A percentile compares a stretch with the other conserved stretches of the same genome.
Evolutionary conservation across 805 yeast genomes (phyloP).

Genomic region (Yarrowia sp.): DNA sequence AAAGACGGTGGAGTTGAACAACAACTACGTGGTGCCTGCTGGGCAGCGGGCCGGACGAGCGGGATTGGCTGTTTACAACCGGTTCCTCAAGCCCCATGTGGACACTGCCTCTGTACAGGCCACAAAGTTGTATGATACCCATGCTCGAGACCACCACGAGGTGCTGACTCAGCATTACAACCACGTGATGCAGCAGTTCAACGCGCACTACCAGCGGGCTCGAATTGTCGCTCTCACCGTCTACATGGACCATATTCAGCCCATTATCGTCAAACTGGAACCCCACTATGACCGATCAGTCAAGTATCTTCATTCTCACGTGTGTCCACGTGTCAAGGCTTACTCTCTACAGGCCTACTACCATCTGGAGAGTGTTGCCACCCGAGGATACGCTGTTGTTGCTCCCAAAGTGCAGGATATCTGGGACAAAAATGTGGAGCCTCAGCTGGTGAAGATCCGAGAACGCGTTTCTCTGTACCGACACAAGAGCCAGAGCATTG

Average conservation of each 20-base stretch:
- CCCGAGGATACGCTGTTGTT: constrained; percentile 2
- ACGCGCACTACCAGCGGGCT: background rate
- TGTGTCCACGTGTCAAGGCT: constrained; percentile 28
- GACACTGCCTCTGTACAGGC: background rate
- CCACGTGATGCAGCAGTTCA: background rate
- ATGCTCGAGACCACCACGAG: constrained; percentile 3
- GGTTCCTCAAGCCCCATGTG: constrained; percentile 25
- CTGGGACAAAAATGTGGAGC: constrained; percentile 33
- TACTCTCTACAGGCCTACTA: background rate
- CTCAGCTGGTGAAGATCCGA: constrained; percentile 34
- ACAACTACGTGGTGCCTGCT: constrained; percentile 22
- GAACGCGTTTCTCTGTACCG: constrained; percentile 31
- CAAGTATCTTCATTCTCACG: background rate
- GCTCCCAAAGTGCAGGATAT: constrained; percentile 30
- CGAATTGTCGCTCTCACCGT: background rate
- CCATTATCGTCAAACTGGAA: constrained; percentile 17
- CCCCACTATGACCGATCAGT: constrained; percentile 28
- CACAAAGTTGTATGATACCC: background rate
- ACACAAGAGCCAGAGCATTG: constrained; percentile 10
- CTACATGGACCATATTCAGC: constrained; percentile 29
- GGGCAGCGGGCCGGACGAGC: constrained; percentile 3
- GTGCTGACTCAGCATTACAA: background rate
- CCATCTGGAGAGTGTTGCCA: background rate
- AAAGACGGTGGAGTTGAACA: constrained; percentile 14
- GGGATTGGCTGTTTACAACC: background rate